Evolutionary conservation across 768 basidiomycete genomes (phyloP).

Genomic region (Boletus sp.): DNA sequence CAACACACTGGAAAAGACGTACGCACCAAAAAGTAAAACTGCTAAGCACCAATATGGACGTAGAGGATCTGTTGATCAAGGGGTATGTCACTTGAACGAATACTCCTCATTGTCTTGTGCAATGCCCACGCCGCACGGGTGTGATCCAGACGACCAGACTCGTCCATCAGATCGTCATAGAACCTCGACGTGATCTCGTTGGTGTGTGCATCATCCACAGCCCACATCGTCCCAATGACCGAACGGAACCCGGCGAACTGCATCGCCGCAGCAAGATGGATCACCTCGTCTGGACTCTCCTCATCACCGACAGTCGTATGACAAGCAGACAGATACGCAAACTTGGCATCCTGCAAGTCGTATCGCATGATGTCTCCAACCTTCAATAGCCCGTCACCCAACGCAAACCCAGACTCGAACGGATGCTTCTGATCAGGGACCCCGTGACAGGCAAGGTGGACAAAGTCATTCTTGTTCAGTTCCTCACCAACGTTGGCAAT

Average conservation of each 20-base stretch:
- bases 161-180: not conserved
- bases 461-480: not conserved
- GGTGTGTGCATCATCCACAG: not conserved
- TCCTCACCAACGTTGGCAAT: not conserved
- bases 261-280: not conserved
- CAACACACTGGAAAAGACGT: not conserved
- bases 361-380: not conserved
- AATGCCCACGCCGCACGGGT: not conserved
- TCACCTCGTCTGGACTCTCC: too few species aligned
- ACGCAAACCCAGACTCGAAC: not conserved
- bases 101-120: not conserved
- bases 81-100: not conserved
- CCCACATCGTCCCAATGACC: conserved; percentile 5
- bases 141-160: not conserved
- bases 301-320: not conserved
- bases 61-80: not conserved
- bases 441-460: not conserved
- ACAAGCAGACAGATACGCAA: conserved; percentile 3
- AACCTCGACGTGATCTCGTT: not conserved
- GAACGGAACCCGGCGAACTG: conserved; percentile 7
- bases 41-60: not conserved
- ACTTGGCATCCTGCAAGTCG: not conserved
- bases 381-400: not conserved
- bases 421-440: not conserved
- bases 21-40: not conserved